Base-by-base conservation (phyloP, 805 yeast genomes). In the Torulaspora microellipsoides region DNA sequence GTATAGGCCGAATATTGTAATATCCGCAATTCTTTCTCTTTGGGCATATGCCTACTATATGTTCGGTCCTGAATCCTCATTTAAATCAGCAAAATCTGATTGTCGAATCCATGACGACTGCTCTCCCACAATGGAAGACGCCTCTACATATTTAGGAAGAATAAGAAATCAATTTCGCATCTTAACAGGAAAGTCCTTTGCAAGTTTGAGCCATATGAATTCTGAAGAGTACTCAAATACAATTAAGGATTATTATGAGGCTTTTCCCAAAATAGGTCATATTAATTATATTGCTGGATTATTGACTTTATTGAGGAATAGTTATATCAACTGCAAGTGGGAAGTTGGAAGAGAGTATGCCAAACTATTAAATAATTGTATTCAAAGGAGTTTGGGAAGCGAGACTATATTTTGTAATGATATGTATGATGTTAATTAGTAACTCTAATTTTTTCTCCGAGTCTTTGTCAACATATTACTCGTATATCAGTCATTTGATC, bases 321-420 rank as follows among this genome's bases (percentile, higher is more conserved):
- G 64, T 31, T 63, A 73, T 45, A 53, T 53, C 25, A 61, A 55
- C 14, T 67, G 75, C 38, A 66, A 68, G 34, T 80, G 80, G 76
- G 73, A 74, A 32, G 64, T 78, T 43, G 79, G 78, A n/a, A 62
- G 60, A 36, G 85, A 80, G 54, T 68, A 75, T 46, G 72, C 80
- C 0, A 68, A 70, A 38, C 60, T 80, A 48, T 59, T 79, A 36
- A 55, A 62, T 36, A 75, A 76, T 53, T 78, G 82, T 58, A 70
- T 70, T 27, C 69, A 70, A 38, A 61, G 85, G 50, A 68, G 77
- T 46, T 60, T 72, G 38, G 82, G 82, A 2, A 61, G 69, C 36
- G 52, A 59, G 10, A 64, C 61, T 31, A 59, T 67, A 2, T 64
- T 72, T 9, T 68, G 78, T 53, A 71, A 68, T 37, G 69, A 71